Percentiles rank a stretch among this genome's conserved stretches.
These are phyloP conservation scores for Dovyalis caffra DNA, from an alignment of 345 rosid genomes.

Conservation along the genomic window DNA sequence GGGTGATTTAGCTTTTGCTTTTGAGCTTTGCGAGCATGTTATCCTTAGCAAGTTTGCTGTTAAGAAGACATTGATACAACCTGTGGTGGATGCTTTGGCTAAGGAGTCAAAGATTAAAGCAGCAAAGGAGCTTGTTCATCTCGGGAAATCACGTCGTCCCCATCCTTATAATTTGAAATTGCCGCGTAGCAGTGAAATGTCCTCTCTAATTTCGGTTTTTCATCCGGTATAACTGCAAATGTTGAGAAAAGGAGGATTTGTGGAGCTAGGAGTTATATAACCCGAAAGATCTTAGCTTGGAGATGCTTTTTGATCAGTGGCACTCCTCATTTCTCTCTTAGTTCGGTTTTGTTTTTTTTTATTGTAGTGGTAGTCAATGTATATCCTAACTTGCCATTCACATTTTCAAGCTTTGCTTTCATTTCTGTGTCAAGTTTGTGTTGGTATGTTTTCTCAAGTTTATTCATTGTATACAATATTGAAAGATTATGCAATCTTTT, in stretches of 20 bases:
- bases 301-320: too few relatives aligned
- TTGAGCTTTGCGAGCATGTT: constrained; percentile 42
- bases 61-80: constrained; percentile 41
- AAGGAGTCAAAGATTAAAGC: constrained; percentile 46
- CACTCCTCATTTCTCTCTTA: neutral
- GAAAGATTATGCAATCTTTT: too few relatives aligned
- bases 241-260: neutral
- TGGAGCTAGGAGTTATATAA: neutral
- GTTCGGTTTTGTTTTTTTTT: neutral
- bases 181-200: constrained; percentile 19
- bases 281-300: too few relatives aligned
- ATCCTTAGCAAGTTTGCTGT: constrained; percentile 29
- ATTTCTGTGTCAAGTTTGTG: neutral
- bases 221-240: neutral
- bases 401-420: neutral
- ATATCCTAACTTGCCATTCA: neutral
- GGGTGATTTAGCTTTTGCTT: constrained; percentile 55
- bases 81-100: constrained; percentile 50
- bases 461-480: too few relatives aligned
- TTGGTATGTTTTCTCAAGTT: too few relatives aligned
- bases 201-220: neutral
- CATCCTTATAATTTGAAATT: constrained; percentile 36
- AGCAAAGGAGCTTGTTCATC: constrained; percentile 56
- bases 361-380: too few relatives aligned
- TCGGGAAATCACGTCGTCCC: constrained; percentile 40